These are phyloP conservation scores for Hypoxylon sp. DNA, from an alignment of 2,329 filamentous ascomycete species.

Conservation along the genomic window DNA sequence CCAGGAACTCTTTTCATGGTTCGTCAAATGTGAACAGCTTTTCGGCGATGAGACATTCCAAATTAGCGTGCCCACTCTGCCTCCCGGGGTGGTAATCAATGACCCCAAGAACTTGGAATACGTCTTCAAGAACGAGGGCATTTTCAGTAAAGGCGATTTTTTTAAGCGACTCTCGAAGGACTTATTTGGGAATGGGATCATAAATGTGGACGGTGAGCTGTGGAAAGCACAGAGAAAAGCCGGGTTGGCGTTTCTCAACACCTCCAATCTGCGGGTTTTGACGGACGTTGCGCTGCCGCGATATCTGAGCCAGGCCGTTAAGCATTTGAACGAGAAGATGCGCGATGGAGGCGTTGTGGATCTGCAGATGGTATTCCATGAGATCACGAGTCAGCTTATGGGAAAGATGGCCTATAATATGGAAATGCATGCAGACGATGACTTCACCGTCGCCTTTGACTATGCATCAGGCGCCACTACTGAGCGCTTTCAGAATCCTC, in stretches of 20 bases:
- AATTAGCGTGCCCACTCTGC: slow-evolving; percentile 71
- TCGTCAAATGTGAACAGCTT: slow-evolving; percentile 66
- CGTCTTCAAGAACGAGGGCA: slow-evolving; percentile 69
- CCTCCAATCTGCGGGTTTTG: slow-evolving; percentile 66
- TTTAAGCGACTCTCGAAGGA: slow-evolving; percentile 71
- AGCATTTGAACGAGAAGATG: slow-evolving; percentile 52
- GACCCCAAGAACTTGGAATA: slow-evolving; percentile 72
- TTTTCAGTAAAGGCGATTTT: slow-evolving; percentile 72
- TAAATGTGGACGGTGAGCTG: slow-evolving; percentile 73
- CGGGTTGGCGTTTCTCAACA: slow-evolving; percentile 69
- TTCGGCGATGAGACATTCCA: slow-evolving; percentile 71
- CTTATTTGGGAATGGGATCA: slow-evolving; percentile 73
- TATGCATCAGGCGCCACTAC: slow-evolving; percentile 70
- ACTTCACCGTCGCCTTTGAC: slow-evolving; percentile 71
- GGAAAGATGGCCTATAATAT: slow-evolving; percentile 77
- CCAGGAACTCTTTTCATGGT: slow-evolving; percentile 72
- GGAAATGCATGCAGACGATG: slow-evolving; percentile 72
- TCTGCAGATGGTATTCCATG: slow-evolving; percentile 70
- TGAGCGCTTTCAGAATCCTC: slow-evolving; percentile 73
- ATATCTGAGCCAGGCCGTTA: slow-evolving; percentile 60
- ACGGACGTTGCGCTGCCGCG: slow-evolving; percentile 68
- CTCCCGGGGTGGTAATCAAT: slow-evolving; percentile 72
- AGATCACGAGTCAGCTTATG: slow-evolving; percentile 74
- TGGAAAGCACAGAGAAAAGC: slow-evolving; percentile 74
- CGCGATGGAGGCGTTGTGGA: slow-evolving; percentile 57